These are phyloP conservation scores for Botrytis medusae DNA, from an alignment of 2,329 filamentous ascomycete species.

Conservation along the genomic window DNA sequence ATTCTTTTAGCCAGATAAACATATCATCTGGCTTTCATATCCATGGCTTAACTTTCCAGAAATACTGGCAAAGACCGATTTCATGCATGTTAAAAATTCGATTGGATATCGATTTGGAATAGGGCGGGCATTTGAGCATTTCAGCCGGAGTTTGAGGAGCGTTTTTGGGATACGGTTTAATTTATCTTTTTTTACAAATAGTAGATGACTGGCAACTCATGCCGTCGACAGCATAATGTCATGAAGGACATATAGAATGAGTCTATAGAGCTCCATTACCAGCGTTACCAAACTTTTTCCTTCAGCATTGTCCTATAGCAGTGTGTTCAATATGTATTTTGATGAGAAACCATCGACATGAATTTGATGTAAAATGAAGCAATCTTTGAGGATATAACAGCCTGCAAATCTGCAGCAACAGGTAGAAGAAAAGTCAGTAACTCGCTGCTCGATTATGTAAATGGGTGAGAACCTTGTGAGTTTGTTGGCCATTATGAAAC, in stretches of 20 bases:
- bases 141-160: background rate
- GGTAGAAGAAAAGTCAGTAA: background rate
- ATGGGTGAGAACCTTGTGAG: background rate
- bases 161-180: slow-evolving; percentile 1
- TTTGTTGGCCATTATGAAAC: slow-evolving; percentile 9
- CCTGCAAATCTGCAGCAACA: background rate
- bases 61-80: background rate
- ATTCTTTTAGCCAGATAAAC: background rate
- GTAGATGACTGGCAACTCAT: background rate
- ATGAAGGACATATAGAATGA: background rate
- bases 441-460: background rate
- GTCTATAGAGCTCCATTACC: slow-evolving; percentile 2
- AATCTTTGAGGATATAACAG: background rate
- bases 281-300: background rate
- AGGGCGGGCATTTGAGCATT: slow-evolving; percentile 14
- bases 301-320: background rate
- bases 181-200: background rate
- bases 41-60: background rate
- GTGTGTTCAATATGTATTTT: background rate
- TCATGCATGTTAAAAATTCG: slow-evolving; percentile 12
- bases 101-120: slow-evolving; percentile 16
- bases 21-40: slow-evolving; percentile 1
- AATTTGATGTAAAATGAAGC: background rate
- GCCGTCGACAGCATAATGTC: background rate
- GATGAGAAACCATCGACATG: background rate